phyloP scores from a whole-genome alignment of 1,284 basidiomycete species.

The Ganoderma multipileum region DNA sequence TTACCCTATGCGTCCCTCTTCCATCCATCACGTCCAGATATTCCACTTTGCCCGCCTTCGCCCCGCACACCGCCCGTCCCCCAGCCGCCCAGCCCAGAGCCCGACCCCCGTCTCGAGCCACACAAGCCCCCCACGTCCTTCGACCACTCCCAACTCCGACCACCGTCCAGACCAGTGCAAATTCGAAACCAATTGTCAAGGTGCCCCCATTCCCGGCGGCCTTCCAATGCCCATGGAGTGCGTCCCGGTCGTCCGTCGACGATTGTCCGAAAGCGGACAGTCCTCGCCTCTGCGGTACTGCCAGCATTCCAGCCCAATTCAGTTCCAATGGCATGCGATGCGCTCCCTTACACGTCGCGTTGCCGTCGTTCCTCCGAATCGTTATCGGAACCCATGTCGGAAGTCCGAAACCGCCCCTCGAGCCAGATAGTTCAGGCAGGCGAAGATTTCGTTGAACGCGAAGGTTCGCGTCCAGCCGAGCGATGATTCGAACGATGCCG shows the following conservation, averaged over 20 bases:
- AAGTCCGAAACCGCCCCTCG: not conserved
- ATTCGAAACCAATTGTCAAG: not conserved
- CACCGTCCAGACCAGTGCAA: conserved; percentile 15
- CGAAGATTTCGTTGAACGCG: not conserved
- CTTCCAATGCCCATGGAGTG: not conserved
- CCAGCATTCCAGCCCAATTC: not conserved
- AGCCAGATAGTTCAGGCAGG: not conserved
- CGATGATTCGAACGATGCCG: not conserved
- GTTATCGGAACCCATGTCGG: not conserved
- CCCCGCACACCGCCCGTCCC: conserved; percentile 1
- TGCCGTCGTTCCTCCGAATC: not conserved
- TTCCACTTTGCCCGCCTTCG: conserved; percentile 8
- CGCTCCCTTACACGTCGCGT: conserved; percentile 4
- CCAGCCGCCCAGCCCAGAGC: not conserved
- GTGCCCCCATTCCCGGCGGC: not conserved
- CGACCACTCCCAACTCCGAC: conserved; percentile 12
- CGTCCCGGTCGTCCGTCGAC: conserved; percentile 3
- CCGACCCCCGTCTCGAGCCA: conserved; percentile 7
- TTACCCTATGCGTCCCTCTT: conserved; percentile 22
- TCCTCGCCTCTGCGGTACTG: not conserved
- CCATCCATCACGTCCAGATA: conserved; percentile 9
- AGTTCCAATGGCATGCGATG: not conserved
- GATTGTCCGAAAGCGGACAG: not conserved
- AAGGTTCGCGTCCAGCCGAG: not conserved
- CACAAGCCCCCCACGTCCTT: conserved; percentile 1